Base-by-base conservation (phyloP, 106 monocot genomes). In the Gastrodia elata region DNA sequence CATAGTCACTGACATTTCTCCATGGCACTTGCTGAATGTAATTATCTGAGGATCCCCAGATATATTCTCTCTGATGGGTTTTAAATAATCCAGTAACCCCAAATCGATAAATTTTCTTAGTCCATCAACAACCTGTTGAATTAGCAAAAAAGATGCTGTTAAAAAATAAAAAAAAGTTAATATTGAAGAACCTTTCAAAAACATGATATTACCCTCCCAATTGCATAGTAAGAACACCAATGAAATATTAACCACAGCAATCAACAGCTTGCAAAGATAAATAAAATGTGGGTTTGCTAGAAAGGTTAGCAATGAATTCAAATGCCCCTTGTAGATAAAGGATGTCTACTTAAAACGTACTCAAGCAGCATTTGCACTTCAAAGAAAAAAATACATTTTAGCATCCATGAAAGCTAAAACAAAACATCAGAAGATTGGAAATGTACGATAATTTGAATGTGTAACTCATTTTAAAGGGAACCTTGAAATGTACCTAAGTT, bases 81-180 rank as follows among this genome's bases (percentile, higher is more conserved):
- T 84, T 10, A 96, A 32, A 37, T 78, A 84, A 41, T 86, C 87
- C 20, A 73, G 55, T 36, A 77, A 79, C 18, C 77, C 77, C 33
- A 52, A 76, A 39, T 84, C 84, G 35, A 74, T 18, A 56, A 81
- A 82, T 73, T 64, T 64, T 49, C 79, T 80, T 38, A 96, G 71
- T 48, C 92, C 92, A 84, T 96, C 95, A 82, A 96, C 14, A 64
- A 96, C 89, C 95, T 92, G 80, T 68, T 58, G 37, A 37, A 39
- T 4, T 44, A 58, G 30, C 2, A 2, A 65, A 52, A 38, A 69
- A 41, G 22, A 38, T 5, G 39, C 4, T 9, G 18, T 40, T 32
- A 8, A 39, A 40, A 18, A 39, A 69, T 41, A 39, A 69, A 9
- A 69, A 22, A 64, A 25, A 26, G 0, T 39, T 40, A 69, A n/a